Conservation (phyloP, 352 stramenopile species). For the Phytophthora cryptogea region DNA sequence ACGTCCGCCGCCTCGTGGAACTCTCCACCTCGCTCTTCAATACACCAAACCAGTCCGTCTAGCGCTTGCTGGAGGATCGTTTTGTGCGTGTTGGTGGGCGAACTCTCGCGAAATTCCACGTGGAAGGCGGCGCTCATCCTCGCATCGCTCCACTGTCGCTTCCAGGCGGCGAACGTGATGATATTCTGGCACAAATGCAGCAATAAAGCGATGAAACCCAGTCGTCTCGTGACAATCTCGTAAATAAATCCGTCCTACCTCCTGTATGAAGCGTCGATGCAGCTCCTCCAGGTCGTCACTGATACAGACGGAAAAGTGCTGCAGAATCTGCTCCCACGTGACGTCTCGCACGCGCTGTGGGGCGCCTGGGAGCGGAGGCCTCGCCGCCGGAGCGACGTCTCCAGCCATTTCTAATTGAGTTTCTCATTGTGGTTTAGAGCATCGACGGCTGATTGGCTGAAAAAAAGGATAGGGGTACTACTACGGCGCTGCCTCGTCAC, state of each 20-base stretch:
- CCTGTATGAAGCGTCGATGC: constrained; percentile 37
- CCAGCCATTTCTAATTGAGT: constrained; percentile 12
- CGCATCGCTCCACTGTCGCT: constrained; percentile 47
- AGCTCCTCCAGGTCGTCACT: constrained; percentile 44
- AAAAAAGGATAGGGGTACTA: too few relatives aligned
- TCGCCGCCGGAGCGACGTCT: constrained; percentile 10
- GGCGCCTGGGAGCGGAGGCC: constrained; percentile 23
- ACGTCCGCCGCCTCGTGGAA: constrained; percentile 26
- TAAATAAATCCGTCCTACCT: constrained; percentile 6
- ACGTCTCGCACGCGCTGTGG: constrained; percentile 22
- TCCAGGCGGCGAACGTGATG: constrained; percentile 48
- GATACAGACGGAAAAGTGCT: constrained; percentile 46
- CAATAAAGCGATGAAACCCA: too few relatives aligned
- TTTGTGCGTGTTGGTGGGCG: constrained; percentile 56
- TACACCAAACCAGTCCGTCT: constrained; percentile 45
- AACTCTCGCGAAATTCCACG: constrained; percentile 81
- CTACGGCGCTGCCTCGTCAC: constrained; percentile 10
- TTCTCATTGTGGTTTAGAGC: background rate
- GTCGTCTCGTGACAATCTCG: too few relatives aligned
- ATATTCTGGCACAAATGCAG: constrained; percentile 21
- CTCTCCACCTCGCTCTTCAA: constrained; percentile 31
- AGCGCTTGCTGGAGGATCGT: constrained; percentile 60
- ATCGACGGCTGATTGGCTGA: too few relatives aligned
- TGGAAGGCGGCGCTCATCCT: constrained; percentile 67
- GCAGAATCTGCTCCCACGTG: constrained; percentile 37